A percentile compares a stretch with the other conserved stretches of the same genome.
phyloP scores from a whole-genome alignment of 345 rosid genomes.

The Eutrema japonicum region DNA sequence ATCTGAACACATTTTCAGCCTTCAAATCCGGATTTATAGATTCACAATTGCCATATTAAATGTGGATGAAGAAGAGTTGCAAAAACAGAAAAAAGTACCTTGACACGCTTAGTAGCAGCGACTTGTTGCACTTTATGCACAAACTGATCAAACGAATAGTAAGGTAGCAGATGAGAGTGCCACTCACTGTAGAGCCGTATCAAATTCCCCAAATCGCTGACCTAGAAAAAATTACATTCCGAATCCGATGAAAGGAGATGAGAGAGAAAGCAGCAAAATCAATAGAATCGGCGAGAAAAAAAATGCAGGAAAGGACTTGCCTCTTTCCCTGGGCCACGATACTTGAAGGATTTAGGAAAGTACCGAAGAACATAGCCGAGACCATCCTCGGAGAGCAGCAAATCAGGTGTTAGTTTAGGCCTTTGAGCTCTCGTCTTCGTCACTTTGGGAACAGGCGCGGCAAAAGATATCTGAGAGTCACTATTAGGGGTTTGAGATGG shows the following conservation, averaged over 20 bases:
- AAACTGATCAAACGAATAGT: slow-evolving; percentile 86
- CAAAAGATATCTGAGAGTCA: slow-evolving; percentile 29
- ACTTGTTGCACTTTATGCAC: slow-evolving; percentile 80
- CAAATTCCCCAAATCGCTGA: slow-evolving; percentile 73
- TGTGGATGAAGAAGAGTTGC: not conserved
- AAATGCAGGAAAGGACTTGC: slow-evolving; percentile 33
- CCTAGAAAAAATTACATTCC: slow-evolving; percentile 47
- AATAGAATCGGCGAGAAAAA: not conserved
- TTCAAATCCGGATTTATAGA: not conserved
- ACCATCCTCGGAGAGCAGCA: slow-evolving; percentile 83
- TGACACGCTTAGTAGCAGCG: slow-evolving; percentile 73
- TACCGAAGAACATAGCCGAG: slow-evolving; percentile 83
- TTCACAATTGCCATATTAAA: not conserved
- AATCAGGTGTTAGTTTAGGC: slow-evolving; percentile 85
- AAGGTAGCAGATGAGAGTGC: slow-evolving; percentile 82
- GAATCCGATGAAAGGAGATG: not conserved
- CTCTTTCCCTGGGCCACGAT: slow-evolving; percentile 87
- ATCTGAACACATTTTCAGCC: not conserved
- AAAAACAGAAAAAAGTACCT: slow-evolving; percentile 52
- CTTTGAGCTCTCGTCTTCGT: slow-evolving; percentile 44
- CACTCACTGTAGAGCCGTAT: slow-evolving; percentile 80
- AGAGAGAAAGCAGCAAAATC: not conserved
- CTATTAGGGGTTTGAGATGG: slow-evolving; percentile 35
- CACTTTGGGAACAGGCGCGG: slow-evolving; percentile 32
- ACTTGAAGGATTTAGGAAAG: slow-evolving; percentile 82